A percentile compares a stretch with the other conserved stretches of the same genome.
Conservation (phyloP, 1,284 basidiomycete species). For the Chiua sp. region DNA sequence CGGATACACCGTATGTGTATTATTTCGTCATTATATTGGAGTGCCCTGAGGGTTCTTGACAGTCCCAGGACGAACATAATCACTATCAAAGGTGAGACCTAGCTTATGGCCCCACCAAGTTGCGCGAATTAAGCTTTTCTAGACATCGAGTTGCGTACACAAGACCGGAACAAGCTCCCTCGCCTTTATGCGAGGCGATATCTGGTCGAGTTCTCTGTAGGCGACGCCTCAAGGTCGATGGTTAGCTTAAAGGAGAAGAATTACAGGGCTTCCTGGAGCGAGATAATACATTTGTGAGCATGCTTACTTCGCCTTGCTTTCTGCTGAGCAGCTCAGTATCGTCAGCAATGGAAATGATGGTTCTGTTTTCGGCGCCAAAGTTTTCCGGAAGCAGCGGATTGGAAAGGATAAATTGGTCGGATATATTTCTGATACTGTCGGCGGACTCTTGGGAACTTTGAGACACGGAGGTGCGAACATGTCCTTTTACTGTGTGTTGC, state of each 20-base stretch:
- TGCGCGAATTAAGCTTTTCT: not conserved
- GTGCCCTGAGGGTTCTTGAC: not conserved
- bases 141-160: conserved; percentile 4
- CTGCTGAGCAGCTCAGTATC: not conserved
- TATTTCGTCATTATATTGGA: not conserved
- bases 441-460: not conserved
- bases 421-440: not conserved
- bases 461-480: not conserved
- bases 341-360: conserved; percentile 5
- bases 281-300: not conserved
- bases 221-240: not conserved
- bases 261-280: not conserved
- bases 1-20: not conserved
- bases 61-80: not conserved
- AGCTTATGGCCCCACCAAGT: too few relatives aligned
- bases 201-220: not conserved
- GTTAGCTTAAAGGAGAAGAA: not conserved
- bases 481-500: not conserved
- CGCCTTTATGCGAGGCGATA: not conserved
- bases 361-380: not conserved
- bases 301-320: too few relatives aligned
- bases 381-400: not conserved
- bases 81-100: not conserved
- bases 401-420: not conserved
- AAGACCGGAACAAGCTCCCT: not conserved